These are phyloP conservation scores for Beauveria sp. DNA, from an alignment of 2,329 filamentous ascomycete genomes.

Conservation along the genomic window DNA sequence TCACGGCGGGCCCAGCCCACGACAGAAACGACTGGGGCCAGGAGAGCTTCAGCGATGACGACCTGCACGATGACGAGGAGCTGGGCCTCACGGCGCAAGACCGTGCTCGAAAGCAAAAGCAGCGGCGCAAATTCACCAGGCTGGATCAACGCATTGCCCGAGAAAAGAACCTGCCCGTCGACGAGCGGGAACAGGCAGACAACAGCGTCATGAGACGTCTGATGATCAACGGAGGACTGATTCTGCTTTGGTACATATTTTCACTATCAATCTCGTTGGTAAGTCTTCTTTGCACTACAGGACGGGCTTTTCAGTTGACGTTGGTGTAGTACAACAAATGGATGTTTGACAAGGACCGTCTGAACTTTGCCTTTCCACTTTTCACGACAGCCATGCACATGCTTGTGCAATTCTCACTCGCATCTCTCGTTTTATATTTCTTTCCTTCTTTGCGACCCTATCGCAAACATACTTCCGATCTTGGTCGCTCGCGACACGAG, in stretches of 20 bases:
- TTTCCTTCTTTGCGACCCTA: conserved; percentile 74
- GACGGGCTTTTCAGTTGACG: conserved; percentile 11
- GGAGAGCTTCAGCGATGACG: conserved; percentile 61
- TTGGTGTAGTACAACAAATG: conserved; percentile 96
- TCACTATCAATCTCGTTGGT: conserved; percentile 88
- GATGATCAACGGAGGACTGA: conserved; percentile 70
- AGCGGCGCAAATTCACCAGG: conserved; percentile 58
- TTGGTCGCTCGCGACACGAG: conserved; percentile 43
- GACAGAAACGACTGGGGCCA: conserved; percentile 28
- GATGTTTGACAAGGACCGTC: conserved; percentile 86
- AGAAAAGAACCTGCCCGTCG: conserved; percentile 52
- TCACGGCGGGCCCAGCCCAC: conserved; percentile 19
- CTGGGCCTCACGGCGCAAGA: conserved; percentile 73
- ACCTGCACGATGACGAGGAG: conserved; percentile 79
- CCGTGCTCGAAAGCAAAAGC: conserved; percentile 57
- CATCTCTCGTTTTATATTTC: conserved; percentile 70
- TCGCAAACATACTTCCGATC: conserved; percentile 38
- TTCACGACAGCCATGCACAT: conserved; percentile 96
- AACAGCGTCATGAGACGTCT: conserved; percentile 62
- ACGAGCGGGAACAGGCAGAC: conserved; percentile 70
- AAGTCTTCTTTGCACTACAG: conserved; percentile 30
- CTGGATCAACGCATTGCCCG: conserved; percentile 63
- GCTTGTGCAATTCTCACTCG: conserved; percentile 82
- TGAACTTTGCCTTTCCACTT: conserved; percentile 89
- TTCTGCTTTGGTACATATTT: conserved; percentile 82